Evolutionary conservation across 345 rosid genomes (phyloP).

Genomic region (Iberis pinnata): DNA sequence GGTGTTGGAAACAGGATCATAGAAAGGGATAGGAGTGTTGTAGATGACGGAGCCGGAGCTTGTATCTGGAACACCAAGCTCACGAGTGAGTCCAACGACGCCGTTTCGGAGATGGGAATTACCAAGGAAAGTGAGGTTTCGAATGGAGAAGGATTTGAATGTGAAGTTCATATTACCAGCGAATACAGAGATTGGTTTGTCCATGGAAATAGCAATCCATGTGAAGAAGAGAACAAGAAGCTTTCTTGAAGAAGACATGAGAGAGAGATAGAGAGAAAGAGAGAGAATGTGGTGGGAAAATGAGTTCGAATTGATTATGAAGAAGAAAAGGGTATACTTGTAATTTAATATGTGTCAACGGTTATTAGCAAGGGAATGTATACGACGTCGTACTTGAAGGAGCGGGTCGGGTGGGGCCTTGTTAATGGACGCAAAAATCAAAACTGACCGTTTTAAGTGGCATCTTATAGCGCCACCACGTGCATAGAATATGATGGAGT

Average conservation of each 20-base stretch:
- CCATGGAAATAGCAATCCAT: constrained; percentile 29
- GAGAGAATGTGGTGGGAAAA: constrained; percentile 37
- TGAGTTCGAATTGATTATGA: constrained; percentile 43
- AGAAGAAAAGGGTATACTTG: constrained; percentile 20
- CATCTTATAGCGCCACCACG: constrained; percentile 24
- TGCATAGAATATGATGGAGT: constrained; percentile 6
- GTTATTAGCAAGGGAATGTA: constrained; percentile 5
- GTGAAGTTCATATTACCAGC: constrained; percentile 41
- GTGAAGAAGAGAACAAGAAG: constrained; percentile 38
- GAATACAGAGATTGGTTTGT: constrained; percentile 5
- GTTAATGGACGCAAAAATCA: too few species aligned
- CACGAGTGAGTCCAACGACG: constrained; percentile 74
- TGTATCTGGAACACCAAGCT: constrained; percentile 71
- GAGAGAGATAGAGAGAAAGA: constrained; percentile 12
- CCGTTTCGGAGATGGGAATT: constrained; percentile 80
- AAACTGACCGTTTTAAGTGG: constrained; percentile 34
- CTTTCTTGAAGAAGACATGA: constrained; percentile 37
- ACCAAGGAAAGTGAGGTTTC: constrained; percentile 86
- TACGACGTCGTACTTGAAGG: constrained; percentile 17
- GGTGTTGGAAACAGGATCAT: constrained; percentile 59
- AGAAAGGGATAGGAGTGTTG: constrained; percentile 57
- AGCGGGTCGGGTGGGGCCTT: constrained; percentile 33
- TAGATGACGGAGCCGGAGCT: constrained; percentile 76
- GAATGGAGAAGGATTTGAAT: constrained; percentile 52
- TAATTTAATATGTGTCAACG: constrained; percentile 28